These are phyloP conservation scores for Fusarium sp. DNA, from an alignment of 2,329 filamentous ascomycete species.

Conservation along the genomic window DNA sequence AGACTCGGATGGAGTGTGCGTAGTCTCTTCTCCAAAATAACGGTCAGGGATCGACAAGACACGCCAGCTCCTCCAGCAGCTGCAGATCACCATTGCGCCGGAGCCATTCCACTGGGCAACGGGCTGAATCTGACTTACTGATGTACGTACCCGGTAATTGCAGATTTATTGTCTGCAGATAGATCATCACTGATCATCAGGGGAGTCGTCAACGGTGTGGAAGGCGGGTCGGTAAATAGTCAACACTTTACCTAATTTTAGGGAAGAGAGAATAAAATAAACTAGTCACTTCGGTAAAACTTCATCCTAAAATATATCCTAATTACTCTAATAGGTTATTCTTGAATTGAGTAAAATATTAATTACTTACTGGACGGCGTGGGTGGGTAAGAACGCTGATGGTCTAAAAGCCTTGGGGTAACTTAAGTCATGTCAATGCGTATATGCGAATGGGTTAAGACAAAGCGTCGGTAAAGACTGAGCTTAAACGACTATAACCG, in stretches of 20 bases:
- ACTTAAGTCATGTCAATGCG: no score
- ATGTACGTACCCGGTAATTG: background rate
- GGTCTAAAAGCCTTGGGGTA: background rate
- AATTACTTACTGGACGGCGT: no score
- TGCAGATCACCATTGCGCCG: background rate
- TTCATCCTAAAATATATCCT: no score
- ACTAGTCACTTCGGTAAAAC: no score
- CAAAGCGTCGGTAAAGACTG: no score
- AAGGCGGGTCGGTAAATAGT: no score
- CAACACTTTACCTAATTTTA: no score
- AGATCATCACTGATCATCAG: background rate
- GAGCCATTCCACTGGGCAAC: background rate
- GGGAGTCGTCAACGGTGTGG: background rate
- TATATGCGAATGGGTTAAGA: no score
- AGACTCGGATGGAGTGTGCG: background rate
- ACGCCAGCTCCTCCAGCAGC: background rate
- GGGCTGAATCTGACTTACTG: background rate
- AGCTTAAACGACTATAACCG: no score
- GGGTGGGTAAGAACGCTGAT: background rate
- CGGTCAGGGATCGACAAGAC: background rate
- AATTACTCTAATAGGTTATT: no score
- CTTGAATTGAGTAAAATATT: no score
- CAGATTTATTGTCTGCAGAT: background rate
- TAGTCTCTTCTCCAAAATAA: background rate
- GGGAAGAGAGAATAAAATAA: no score